Percentiles rank a stretch among this genome's conserved stretches.
phyloP scores from a whole-genome alignment of 2,329 filamentous ascomycete genomes.

The Thelonectria rubi region DNA sequence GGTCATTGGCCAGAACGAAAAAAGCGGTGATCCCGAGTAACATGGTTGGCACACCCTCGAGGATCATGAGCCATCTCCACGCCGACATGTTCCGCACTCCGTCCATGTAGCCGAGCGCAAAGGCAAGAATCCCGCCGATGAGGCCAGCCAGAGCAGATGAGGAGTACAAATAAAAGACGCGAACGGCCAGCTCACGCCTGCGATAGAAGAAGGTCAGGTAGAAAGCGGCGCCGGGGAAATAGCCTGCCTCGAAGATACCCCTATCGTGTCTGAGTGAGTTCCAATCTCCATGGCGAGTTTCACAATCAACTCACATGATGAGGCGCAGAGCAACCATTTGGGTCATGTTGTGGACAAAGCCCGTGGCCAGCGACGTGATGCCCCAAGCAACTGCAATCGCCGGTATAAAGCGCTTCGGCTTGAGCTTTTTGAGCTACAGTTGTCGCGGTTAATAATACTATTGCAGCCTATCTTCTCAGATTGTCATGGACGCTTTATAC shows the following conservation, averaged over 20 bases:
- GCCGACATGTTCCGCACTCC: slow-evolving; percentile 5
- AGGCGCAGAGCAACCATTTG: neutral
- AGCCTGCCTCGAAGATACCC: neutral
- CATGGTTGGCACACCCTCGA: slow-evolving; percentile 18
- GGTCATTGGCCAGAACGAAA: neutral
- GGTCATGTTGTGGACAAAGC: neutral
- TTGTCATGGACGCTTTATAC: neutral
- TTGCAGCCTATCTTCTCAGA: neutral
- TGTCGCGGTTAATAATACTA: neutral
- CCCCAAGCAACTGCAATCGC: neutral
- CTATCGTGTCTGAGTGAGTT: neutral
- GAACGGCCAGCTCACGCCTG: slow-evolving; percentile 74
- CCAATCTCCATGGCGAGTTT: neutral
- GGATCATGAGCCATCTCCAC: slow-evolving; percentile 24
- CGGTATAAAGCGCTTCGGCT: neutral
- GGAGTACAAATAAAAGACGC: slow-evolving; percentile 78
- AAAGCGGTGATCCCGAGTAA: neutral
- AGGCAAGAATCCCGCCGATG: slow-evolving; percentile 76
- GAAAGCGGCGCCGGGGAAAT: neutral
- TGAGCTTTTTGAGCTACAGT: neutral
- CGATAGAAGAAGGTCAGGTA: slow-evolving; percentile 69
- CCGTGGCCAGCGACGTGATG: neutral
- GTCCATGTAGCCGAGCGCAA: slow-evolving; percentile 1
- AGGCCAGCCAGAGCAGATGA: slow-evolving; percentile 76
- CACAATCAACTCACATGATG: neutral